Conservation (phyloP, 2,329 filamentous ascomycete species). For the Fusarium avenaceum region DNA sequence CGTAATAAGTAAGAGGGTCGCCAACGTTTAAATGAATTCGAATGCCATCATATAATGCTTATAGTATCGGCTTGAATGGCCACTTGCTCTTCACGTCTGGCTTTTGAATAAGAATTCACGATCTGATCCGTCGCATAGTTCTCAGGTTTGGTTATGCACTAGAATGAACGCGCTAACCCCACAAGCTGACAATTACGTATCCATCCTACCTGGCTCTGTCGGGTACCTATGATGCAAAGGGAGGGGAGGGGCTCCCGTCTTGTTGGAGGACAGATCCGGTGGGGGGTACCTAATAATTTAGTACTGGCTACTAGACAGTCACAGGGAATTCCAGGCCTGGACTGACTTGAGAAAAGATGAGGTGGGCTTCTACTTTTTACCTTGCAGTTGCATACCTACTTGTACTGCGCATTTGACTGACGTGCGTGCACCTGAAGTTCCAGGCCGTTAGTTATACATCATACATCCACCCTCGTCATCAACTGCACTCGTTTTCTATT, state of each 20-base stretch:
- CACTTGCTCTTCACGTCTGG: background rate
- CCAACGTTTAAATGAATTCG: background rate
- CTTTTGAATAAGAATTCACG: slow-evolving; percentile 1
- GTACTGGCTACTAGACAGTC: background rate
- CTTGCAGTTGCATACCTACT: slow-evolving; percentile 24
- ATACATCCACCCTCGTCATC: slow-evolving; percentile 37
- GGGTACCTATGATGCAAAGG: slow-evolving; percentile 45
- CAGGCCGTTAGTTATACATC: slow-evolving; percentile 38
- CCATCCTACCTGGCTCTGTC: background rate
- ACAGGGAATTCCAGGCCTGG: background rate
- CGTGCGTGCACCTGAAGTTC: slow-evolving; percentile 36
- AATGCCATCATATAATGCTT: background rate
- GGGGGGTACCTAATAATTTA: slow-evolving; percentile 1
- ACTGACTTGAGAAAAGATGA: slow-evolving; percentile 4
- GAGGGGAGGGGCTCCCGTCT: slow-evolving; percentile 37
- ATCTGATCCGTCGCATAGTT: slow-evolving; percentile 8
- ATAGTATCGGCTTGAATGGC: background rate
- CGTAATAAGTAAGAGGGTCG: background rate
- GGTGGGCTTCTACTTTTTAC: background rate
- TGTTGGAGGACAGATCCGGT: slow-evolving; percentile 28
- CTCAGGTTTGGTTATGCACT: slow-evolving; percentile 13
- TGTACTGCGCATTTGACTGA: slow-evolving; percentile 31
- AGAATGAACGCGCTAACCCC: slow-evolving; percentile 16
- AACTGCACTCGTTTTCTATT: slow-evolving; percentile 18
- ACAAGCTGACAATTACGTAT: slow-evolving; percentile 23